Base-by-base conservation (phyloP, 768 basidiomycete species). In the Amanita subjunquillea region DNA sequence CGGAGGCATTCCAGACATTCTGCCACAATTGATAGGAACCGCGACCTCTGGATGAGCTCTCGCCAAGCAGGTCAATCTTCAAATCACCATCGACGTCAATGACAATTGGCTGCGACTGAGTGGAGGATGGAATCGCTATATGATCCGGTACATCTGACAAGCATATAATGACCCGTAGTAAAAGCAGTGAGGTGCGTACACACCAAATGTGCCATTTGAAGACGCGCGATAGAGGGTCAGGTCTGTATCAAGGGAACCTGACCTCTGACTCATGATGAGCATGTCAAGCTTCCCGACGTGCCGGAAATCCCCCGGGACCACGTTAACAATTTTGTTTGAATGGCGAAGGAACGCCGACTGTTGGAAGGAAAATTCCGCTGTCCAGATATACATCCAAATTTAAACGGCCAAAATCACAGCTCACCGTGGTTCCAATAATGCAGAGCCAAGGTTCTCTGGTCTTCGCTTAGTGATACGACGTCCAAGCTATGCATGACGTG, bases 231-330 rank as follows among this genome's bases (percentile, higher is more conserved):
- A 94, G 7, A 97, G 63, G 12, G 70, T 71, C 68, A 95, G 76
- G 29, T 83, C 79, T 34, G 91, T 65, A 51, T 77, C 78, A 56
- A 60, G 72, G 48, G 58, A 72, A 40, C 60, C 70, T 47, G 62
- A 65, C 56, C 76, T 74, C 51, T 82, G 72, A 40, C 83, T 80
- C 88, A 97, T 92, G 43, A 98, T 80, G 1, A 98, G 79, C 1
- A 96, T 62, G 66, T 98, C 96, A 3, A 98, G 75, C 59, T 80
- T 84, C 29, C 96, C 96, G 53, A 92, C 87, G 62, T 92, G 87
- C 23, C 93, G 87, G 62, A 87, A 96, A 68, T 99, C 96, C 20
- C 89, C 91, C 0, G 94, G 93, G 8, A 98, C 79, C 48, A 94
- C 83, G 62, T 96, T 96, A 55, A 79, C 69, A 20, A 96, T 73